Base-by-base conservation (phyloP, 2,329 filamentous ascomycete species). In the Cladorrhinum sp. region DNA sequence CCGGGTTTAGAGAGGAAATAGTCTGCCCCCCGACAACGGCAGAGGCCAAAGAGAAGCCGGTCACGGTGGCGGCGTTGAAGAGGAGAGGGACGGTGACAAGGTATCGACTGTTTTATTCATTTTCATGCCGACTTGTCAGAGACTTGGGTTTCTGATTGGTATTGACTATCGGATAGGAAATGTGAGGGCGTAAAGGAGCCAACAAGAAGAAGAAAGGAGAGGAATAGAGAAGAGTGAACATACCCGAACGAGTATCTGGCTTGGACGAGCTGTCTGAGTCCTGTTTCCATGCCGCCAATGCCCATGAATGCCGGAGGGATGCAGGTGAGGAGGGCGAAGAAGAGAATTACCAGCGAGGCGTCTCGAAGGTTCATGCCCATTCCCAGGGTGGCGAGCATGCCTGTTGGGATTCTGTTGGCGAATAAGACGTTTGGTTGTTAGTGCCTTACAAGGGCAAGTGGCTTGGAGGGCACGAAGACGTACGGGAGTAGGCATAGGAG, bases 201-300 rank as follows among this genome's bases (percentile, higher is more conserved):
- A 5, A 50, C 9, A 4, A 24, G 16, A 50, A 5, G 18, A 18
- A 13, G 45, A 50, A 50, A 5, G 45, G 9, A 6, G 18, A 22
- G 18, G 45, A 22, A 50, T 8, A 50, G n/a, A 8, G 36, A 45
- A 45, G 25, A 3, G 3, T 10, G 10, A 41, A 52, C 55, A 64
- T 69, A 81, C 76, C 82, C 83, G 67, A 85, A 87, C 0, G 80
- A 80, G 70, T 85, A 87, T 27, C 84, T 77, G n/a, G 84, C 82
- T 65, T 85, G 82, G 5, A 86, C 78, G 68, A 85, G 79, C 68
- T 86, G 83, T 18, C 84, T 76, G 74, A 86, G 76, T 13, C 83
- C 84, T 2, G 83, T 86, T 60, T 78, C 76, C 16, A 81, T 80
- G 0, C 83, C 83, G 10, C 79, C 78, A 1, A 82, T 80, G 3